Evolutionary conservation across 495 filamentous ascomycete genomes (phyloP), one percentile per base, ranked within the genome.

Genomic region (Trichoderma gamsii): DNA sequence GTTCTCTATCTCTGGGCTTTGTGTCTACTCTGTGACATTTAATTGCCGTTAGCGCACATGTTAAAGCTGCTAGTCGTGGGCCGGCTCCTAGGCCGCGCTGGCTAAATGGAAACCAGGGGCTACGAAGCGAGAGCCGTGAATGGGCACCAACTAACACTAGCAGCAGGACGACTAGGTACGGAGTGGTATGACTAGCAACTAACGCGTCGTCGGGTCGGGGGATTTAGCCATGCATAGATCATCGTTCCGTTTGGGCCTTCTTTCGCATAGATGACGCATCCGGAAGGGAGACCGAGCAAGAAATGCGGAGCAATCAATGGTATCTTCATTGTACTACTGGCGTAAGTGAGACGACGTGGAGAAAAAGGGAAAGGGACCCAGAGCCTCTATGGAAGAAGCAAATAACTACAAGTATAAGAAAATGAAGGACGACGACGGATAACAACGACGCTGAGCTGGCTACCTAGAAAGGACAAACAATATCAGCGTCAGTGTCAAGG

Each of bases 171-270:
- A 38, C 35, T 7, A 7, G 8, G 35, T 7, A 9, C 35, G 35
- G 4, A 7, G 32, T 35, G 35, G 35, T 9, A 38, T 38, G 35
- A 38, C 35, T 38, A 38, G 35, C 35, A 38, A 23, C 18, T 23
- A 52, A 52, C 49, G 49, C 7, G 49, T 52, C 7, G 56, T 61
- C 56, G 56, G 56, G 27, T 61, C 56, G 56, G 56, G 27, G 56
- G 56, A 61, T 32, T 32, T 61, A 61, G 56, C 56, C 27, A 61
- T 61, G 56, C 56, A 61, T 29, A 61, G 56, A 61, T 61, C 56
- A 61, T 15, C 56, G 56, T 25, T 61, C 27, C 56, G 56, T 61
- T 61, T 61, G 3, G 49, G 56, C 9, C 23, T 32, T 29, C 25
- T 16, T 32, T 61, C n/a, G 44, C 44, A 49, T 32, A 9, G 27